Evolutionary conservation across 2,329 filamentous ascomycete species (phyloP).

Genomic region (Rhynchosporium secalis): DNA sequence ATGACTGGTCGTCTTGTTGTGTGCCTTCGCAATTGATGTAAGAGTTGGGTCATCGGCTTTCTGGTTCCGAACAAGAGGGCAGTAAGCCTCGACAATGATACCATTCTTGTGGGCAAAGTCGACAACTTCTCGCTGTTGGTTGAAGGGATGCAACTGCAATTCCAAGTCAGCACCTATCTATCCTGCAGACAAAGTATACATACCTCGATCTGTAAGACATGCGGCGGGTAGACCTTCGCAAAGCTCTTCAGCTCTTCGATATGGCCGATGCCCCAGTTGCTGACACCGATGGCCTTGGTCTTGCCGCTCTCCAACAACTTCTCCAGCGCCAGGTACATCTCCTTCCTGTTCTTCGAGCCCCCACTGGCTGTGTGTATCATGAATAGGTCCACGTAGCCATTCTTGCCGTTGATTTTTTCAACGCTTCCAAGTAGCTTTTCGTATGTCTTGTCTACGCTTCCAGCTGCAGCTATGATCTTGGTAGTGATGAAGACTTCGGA

Average conservation of each 20-base stretch:
- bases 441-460: slow-evolving; percentile 59
- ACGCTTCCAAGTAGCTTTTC: slow-evolving; percentile 61
- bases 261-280: slow-evolving; percentile 68
- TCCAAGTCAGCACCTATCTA: slow-evolving; percentile 61
- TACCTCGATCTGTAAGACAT: slow-evolving; percentile 70
- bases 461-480: slow-evolving; percentile 61
- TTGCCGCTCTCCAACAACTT: slow-evolving; percentile 58
- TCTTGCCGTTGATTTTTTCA: slow-evolving; percentile 54
- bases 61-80: slow-evolving; percentile 58
- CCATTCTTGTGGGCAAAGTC: slow-evolving; percentile 48
- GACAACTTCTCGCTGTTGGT: slow-evolving; percentile 58
- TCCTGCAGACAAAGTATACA: slow-evolving; percentile 41
- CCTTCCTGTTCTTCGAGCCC: slow-evolving; percentile 55
- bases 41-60: slow-evolving; percentile 62
- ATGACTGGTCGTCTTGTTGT: slow-evolving; percentile 62
- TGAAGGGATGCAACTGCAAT: slow-evolving; percentile 69
- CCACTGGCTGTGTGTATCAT: slow-evolving; percentile 65
- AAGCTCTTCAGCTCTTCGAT: slow-evolving; percentile 68
- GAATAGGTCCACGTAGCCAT: slow-evolving; percentile 70
- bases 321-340: slow-evolving; percentile 68
- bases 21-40: slow-evolving; percentile 55
- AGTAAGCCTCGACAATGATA: slow-evolving; percentile 55
- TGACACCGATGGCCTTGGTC: slow-evolving; percentile 67
- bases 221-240: slow-evolving; percentile 68
- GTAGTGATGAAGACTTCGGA: slow-evolving; percentile 68